Conservation (phyloP, 345 rosid genomes). For the Acer saccharum region DNA sequence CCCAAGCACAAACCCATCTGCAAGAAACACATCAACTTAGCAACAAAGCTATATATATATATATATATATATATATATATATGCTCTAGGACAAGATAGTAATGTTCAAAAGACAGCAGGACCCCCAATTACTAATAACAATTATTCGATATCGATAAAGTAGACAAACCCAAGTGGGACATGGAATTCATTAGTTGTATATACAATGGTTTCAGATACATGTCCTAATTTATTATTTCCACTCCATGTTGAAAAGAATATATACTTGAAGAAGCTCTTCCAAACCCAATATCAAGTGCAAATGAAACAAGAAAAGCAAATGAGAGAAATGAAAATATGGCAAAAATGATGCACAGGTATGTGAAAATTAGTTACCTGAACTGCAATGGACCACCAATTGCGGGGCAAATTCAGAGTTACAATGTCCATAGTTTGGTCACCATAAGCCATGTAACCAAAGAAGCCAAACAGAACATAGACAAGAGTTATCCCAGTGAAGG, state of each 20-base stretch:
- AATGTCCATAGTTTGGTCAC: constrained; percentile 77
- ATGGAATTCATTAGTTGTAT: not conserved
- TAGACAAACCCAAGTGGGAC: constrained; percentile 18
- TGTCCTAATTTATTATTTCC: not conserved
- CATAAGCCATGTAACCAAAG: constrained; percentile 89
- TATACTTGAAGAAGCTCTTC: too few species aligned
- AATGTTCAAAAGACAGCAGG: constrained; percentile 9
- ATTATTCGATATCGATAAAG: constrained; percentile 21
- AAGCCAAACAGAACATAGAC: constrained; percentile 73
- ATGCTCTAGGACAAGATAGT: not conserved
- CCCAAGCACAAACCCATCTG: constrained; percentile 93
- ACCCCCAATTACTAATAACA: constrained; percentile 11
- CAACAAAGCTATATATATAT: not conserved
- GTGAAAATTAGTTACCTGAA: constrained; percentile 54
- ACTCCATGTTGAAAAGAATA: not conserved
- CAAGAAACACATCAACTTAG: constrained; percentile 20
- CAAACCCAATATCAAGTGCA: not conserved
- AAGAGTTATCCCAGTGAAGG: constrained; percentile 62
- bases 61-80: constrained; percentile 3
- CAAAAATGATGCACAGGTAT: not conserved
- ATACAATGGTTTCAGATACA: constrained; percentile 1
- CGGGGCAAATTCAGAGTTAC: constrained; percentile 79
- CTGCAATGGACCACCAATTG: constrained; percentile 69
- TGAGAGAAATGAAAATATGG: not conserved
- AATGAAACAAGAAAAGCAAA: too few species aligned